Percentiles rank a stretch among this genome's conserved stretches.
phyloP scores from a whole-genome alignment of 345 rosid genomes.

The Citrus australasica region DNA sequence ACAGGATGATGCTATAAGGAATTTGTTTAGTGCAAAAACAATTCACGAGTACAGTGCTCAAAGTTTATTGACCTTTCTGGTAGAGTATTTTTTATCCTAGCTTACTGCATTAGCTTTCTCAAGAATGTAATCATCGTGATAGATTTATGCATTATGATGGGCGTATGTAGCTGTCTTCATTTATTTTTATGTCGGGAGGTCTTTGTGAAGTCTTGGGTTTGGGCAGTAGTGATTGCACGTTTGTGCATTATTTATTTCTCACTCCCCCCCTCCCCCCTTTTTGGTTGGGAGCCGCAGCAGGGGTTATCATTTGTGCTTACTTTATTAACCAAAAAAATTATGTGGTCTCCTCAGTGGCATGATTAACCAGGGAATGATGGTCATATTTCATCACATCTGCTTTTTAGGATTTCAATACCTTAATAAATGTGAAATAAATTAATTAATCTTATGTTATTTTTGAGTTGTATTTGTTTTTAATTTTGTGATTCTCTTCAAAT shows the following conservation, averaged over 20 bases:
- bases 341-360: neutral
- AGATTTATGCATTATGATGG: neutral
- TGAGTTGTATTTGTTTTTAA: neutral
- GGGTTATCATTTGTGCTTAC: neutral
- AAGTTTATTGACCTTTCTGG: slow-evolving; percentile 91
- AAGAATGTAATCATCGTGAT: neutral
- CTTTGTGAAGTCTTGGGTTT: neutral
- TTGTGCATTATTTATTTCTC: neutral
- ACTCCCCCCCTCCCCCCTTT: neutral
- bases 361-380: neutral
- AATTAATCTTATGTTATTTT: neutral
- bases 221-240: neutral
- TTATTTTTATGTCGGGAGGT: neutral
- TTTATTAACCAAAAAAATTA: no score
- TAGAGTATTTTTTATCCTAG: slow-evolving; percentile 25
- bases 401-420: neutral
- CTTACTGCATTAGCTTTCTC: neutral
- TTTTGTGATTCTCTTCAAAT: slow-evolving; percentile 10
- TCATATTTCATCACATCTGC: neutral
- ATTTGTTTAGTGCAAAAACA: slow-evolving; percentile 97
- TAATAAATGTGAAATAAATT: neutral
- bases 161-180: neutral
- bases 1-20: slow-evolving; percentile 99
- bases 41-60: slow-evolving; percentile 94
- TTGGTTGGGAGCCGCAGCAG: neutral